phyloP scores from a whole-genome alignment of 768 basidiomycete species.

The Scleroderma citrinum region DNA sequence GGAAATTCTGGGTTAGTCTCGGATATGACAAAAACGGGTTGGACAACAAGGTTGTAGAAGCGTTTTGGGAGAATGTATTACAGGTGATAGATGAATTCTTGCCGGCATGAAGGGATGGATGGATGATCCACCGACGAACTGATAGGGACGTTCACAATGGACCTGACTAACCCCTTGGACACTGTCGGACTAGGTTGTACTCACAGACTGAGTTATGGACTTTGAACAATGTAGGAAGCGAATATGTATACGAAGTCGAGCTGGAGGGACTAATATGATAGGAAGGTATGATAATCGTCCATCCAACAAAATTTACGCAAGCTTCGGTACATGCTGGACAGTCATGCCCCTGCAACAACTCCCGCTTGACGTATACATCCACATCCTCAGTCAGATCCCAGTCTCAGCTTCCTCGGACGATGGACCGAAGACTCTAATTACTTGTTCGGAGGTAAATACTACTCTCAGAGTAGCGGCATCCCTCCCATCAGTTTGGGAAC shows the following conservation, averaged over 20 bases:
- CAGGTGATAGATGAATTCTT: constrained; percentile 55
- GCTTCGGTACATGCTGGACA: too few species aligned
- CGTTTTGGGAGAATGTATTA: constrained; percentile 62
- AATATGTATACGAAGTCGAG: too few species aligned
- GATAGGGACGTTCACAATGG: not conserved
- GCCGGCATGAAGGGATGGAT: constrained; percentile 12
- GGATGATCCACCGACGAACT: not conserved
- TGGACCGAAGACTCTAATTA: constrained; percentile 31
- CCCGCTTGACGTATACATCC: constrained; percentile 23
- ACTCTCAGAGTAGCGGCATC: constrained; percentile 41
- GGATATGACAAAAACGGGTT: constrained; percentile 80
- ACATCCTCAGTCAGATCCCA: constrained; percentile 33
- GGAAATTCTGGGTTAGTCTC: constrained; percentile 72
- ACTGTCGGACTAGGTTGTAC: too few species aligned
- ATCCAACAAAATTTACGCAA: too few species aligned
- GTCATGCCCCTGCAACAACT: too few species aligned
- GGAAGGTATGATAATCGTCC: too few species aligned
- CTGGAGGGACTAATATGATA: too few species aligned
- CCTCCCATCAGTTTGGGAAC: constrained; percentile 41
- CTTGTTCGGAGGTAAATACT: constrained; percentile 34
- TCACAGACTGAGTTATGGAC: too few species aligned
- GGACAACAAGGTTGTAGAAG: constrained; percentile 50
- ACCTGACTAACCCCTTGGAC: constrained; percentile 24
- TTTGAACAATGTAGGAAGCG: too few species aligned
- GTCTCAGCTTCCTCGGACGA: constrained; percentile 15